Conservation (phyloP, 176 grass and related monocot species). For the Coix lacrymajobi region DNA sequence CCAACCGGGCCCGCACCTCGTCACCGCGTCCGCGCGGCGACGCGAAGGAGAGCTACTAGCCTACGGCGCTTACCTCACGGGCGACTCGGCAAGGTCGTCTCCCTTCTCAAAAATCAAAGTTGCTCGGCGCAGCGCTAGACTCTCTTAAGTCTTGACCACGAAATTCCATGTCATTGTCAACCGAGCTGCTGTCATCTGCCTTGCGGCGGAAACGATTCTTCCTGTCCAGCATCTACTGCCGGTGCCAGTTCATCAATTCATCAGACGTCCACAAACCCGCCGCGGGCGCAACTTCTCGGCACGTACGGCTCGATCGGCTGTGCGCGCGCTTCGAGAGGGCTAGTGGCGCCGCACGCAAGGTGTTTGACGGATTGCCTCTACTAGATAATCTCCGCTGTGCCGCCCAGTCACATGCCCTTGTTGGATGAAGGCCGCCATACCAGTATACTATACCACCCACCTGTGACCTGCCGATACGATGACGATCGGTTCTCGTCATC, state of each 20-base stretch:
- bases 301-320: background rate
- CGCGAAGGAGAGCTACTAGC: background rate
- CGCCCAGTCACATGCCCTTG: background rate
- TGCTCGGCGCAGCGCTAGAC: background rate
- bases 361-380: conserved; percentile 18
- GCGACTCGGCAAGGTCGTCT: background rate
- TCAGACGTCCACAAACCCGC: background rate
- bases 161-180: background rate
- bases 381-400: background rate
- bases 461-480: no score
- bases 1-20: background rate
- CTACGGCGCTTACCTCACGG: background rate
- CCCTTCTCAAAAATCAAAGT: background rate
- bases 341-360: conserved; percentile 17
- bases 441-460: no score
- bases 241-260: background rate
- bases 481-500: no score
- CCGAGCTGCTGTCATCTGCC: background rate
- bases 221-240: background rate
- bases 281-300: background rate
- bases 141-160: background rate
- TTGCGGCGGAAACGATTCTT: background rate
- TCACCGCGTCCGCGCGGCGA: background rate
- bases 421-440: background rate
- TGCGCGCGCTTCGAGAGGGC: background rate